A percentile compares a stretch with the other conserved stretches of the same genome.
These are phyloP conservation scores for Pseudogymnoascus sp. DNA, from an alignment of 2,329 filamentous ascomycete species.

Conservation along the genomic window DNA sequence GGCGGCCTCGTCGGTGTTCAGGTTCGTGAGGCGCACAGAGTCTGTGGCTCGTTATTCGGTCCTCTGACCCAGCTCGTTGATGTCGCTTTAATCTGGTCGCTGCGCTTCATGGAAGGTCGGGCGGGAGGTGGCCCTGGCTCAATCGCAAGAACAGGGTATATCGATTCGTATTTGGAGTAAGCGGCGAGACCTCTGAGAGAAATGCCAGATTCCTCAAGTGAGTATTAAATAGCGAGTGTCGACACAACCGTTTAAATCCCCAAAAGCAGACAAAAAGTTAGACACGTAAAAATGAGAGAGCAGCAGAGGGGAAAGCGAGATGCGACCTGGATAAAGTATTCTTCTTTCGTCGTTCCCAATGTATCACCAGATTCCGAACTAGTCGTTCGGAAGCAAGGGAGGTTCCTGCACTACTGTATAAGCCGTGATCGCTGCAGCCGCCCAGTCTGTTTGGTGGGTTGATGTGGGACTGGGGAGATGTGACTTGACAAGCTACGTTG, in stretches of 20 bases:
- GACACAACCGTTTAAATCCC: not conserved
- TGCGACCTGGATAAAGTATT: constrained; percentile 1
- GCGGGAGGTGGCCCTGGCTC: not conserved
- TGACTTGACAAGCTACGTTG: not conserved
- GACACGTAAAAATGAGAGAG: not conserved
- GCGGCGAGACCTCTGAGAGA: not conserved
- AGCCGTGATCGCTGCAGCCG: constrained; percentile 7
- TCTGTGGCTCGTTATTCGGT: not conserved
- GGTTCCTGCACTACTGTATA: constrained; percentile 5
- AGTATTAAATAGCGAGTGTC: not conserved
- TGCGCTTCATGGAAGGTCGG: not conserved
- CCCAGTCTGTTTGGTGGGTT: constrained; percentile 7
- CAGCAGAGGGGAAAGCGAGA: not conserved
- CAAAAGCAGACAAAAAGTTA: not conserved
- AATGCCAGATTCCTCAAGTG: constrained; percentile 5
- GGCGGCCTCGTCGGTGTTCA: not conserved
- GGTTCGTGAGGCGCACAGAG: not conserved
- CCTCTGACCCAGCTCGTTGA: not conserved
- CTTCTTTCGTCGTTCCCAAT: constrained; percentile 3
- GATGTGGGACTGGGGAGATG: constrained; percentile 1
- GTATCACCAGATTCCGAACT: constrained; percentile 5
- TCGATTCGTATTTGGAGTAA: not conserved
- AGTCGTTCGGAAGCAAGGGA: constrained; percentile 4
- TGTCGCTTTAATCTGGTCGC: not conserved
- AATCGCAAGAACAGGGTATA: constrained; percentile 3